phyloP scores from a whole-genome alignment of 345 rosid species.

The Salix viminalis region DNA sequence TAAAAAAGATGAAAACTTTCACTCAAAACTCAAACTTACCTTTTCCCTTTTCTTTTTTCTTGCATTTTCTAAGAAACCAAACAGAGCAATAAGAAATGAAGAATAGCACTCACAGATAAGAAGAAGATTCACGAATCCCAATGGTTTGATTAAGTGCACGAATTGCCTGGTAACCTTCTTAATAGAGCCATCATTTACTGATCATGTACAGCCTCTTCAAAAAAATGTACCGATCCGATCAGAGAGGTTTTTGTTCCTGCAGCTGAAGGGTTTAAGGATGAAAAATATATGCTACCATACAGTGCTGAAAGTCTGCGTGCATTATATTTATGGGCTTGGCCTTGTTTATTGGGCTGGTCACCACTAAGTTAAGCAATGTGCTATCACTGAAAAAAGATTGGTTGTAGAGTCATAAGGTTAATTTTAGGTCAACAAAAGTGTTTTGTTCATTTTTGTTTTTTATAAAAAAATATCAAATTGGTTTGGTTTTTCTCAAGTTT shows the following conservation, averaged over 20 bases:
- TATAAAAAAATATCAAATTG: too few relatives aligned
- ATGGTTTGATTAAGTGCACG: conserved; percentile 32
- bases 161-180: conserved; percentile 17
- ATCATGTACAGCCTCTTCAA: background rate
- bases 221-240: background rate
- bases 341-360: background rate
- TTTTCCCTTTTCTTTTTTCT: background rate
- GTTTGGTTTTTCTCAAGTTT: too few relatives aligned
- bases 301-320: background rate
- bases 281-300: background rate
- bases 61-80: conserved; percentile 18
- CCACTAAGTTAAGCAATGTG: too few relatives aligned
- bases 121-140: conserved; percentile 34
- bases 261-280: conserved; percentile 13
- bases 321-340: background rate
- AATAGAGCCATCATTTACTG: conserved; percentile 8
- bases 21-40: background rate
- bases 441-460: too few relatives aligned
- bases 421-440: too few relatives aligned
- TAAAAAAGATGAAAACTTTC: background rate
- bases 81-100: conserved; percentile 11
- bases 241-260: conserved; percentile 8
- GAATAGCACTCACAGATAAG: conserved; percentile 42
- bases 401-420: too few relatives aligned
- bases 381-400: too few relatives aligned